Percentiles rank a stretch among this genome's conserved stretches.
Conservation (phyloP, 352 stramenopile species). For the Phytophthora hybrid region DNA sequence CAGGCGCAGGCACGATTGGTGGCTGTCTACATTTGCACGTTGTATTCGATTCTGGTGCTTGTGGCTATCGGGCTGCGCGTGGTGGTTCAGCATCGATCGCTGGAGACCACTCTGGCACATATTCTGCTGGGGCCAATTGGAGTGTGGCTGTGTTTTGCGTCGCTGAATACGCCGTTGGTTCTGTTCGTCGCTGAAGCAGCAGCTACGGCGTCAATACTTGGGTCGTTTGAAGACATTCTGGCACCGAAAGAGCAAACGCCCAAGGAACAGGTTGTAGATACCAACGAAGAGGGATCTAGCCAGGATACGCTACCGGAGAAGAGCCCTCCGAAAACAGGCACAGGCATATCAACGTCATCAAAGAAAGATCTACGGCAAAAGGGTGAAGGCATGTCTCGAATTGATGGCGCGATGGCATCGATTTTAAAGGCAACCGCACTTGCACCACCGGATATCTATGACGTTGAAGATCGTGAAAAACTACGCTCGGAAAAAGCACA, state of each 20-base stretch:
- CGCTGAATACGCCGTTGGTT: slow-evolving; percentile 81
- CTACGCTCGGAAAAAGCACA: slow-evolving; percentile 73
- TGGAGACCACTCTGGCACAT: slow-evolving; percentile 76
- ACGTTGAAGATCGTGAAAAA: slow-evolving; percentile 87
- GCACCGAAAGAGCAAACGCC: slow-evolving; percentile 37
- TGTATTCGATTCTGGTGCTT: slow-evolving; percentile 77
- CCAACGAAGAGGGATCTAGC: not conserved
- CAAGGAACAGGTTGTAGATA: slow-evolving; percentile 16
- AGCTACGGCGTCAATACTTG: slow-evolving; percentile 78
- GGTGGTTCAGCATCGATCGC: slow-evolving; percentile 71
- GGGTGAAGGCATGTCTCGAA: slow-evolving; percentile 22
- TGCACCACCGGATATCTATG: slow-evolving; percentile 67
- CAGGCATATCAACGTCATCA: slow-evolving; percentile 5
- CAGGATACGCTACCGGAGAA: not conserved
- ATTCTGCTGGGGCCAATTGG: slow-evolving; percentile 73
- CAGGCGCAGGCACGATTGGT: slow-evolving; percentile 62
- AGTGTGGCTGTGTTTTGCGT: slow-evolving; percentile 90
- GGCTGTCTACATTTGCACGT: slow-evolving; percentile 67
- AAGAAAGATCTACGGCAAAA: slow-evolving; percentile 12
- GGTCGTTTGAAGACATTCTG: slow-evolving; percentile 76
- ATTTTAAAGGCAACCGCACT: slow-evolving; percentile 43
- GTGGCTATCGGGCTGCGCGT: slow-evolving; percentile 73
- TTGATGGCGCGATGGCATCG: slow-evolving; percentile 40
- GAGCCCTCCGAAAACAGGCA: not conserved
- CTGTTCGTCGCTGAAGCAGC: slow-evolving; percentile 80